These are phyloP conservation scores for Prunus davidiana DNA, from an alignment of 306 rosid genomes.

Conservation along the genomic window DNA sequence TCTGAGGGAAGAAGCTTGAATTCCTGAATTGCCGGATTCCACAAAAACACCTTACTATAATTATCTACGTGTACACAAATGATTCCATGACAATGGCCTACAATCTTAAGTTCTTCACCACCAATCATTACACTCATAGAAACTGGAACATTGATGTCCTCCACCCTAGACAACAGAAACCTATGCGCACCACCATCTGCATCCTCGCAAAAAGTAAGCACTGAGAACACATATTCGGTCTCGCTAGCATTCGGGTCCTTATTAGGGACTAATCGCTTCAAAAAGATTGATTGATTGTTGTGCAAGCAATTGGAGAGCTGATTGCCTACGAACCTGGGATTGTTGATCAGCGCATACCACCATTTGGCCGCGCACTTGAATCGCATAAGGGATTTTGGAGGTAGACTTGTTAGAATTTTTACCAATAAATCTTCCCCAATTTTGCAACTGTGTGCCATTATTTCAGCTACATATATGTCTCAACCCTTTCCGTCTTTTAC, in stretches of 20 bases:
- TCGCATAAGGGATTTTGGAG: background rate
- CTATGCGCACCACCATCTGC: background rate
- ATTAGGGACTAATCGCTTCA: background rate
- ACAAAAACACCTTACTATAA: background rate
- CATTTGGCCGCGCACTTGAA: conserved; percentile 2
- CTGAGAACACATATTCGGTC: background rate
- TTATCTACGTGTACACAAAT: background rate
- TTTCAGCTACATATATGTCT: background rate
- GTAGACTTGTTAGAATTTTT: background rate
- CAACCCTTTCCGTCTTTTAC: background rate
- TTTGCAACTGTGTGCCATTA: background rate
- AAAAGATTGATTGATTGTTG: background rate
- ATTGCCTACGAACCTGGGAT: background rate
- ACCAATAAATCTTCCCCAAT: background rate
- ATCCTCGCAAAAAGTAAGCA: background rate
- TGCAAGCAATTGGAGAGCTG: background rate
- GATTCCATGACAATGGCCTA: conserved; percentile 5
- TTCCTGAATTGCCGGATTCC: conserved; percentile 7
- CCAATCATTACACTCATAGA: background rate
- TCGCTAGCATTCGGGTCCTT: background rate
- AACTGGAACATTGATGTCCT: background rate
- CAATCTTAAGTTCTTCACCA: background rate
- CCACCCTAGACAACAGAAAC: background rate
- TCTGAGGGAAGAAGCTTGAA: background rate
- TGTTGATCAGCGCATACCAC: background rate